Evolutionary conservation across 1,139 yeast species (phyloP).

Genomic region (Scheffersomyces segobiensis): DNA sequence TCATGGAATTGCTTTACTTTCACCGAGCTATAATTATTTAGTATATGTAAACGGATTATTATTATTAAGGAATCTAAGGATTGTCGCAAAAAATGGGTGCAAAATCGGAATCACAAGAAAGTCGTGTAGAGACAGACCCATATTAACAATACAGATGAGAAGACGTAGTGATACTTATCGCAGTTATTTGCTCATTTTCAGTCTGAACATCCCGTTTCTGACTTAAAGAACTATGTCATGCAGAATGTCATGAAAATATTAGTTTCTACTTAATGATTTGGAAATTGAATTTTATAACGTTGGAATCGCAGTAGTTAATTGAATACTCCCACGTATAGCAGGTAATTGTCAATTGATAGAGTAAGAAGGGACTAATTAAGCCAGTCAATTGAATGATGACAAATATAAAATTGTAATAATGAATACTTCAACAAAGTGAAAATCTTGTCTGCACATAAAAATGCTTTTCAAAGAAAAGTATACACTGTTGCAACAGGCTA

Average conservation of each 20-base stretch:
- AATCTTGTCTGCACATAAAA: too few relatives aligned
- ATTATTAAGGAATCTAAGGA: too few relatives aligned
- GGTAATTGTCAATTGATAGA: neutral
- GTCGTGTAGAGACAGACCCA: neutral
- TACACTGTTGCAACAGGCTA: too few relatives aligned
- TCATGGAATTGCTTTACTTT: neutral
- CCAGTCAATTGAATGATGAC: neutral
- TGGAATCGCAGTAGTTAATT: neutral
- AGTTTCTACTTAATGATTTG: neutral
- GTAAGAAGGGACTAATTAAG: neutral
- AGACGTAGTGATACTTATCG: neutral
- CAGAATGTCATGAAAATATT: neutral
- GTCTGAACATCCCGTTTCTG: neutral
- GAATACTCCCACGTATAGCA: neutral
- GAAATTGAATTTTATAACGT: neutral
- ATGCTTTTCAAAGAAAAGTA: too few relatives aligned
- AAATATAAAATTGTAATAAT: neutral
- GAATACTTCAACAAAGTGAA: neutral
- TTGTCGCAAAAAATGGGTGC: neutral
- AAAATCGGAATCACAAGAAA: neutral
- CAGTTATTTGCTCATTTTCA: neutral
- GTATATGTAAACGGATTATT: neutral
- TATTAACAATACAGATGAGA: too few relatives aligned
- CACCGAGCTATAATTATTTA: neutral
- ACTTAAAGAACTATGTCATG: neutral